Evolutionary conservation across 345 rosid genomes (phyloP).

Genomic region (Syzygium oleosum): DNA sequence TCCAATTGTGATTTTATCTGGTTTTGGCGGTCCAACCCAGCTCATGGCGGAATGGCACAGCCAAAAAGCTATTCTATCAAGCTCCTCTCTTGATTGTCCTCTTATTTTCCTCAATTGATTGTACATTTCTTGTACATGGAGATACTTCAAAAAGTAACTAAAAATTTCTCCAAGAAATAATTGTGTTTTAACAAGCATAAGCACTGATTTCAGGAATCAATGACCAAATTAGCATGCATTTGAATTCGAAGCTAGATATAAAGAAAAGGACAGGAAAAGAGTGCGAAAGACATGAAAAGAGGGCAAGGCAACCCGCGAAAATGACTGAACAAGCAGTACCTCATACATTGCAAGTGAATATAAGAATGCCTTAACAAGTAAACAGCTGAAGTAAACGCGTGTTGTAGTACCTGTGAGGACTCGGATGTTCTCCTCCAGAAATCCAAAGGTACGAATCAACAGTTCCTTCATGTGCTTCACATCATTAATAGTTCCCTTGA

Average conservation of each 20-base stretch:
- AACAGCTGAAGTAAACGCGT: neutral
- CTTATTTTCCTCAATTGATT: neutral
- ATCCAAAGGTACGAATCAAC: constrained; percentile 19
- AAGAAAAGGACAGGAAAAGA: neutral
- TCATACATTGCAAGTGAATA: neutral
- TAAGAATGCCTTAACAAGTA: neutral
- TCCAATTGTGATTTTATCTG: neutral
- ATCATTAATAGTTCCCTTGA: constrained; percentile 45
- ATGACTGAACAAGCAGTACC: neutral
- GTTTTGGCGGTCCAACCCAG: neutral
- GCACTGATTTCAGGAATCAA: neutral
- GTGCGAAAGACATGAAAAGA: neutral
- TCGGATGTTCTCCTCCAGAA: constrained; percentile 13
- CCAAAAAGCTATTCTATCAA: neutral
- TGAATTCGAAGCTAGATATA: neutral
- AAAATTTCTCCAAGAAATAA: neutral
- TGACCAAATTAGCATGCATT: neutral
- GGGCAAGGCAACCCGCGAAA: neutral
- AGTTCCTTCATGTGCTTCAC: constrained; percentile 32
- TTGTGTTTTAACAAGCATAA: neutral
- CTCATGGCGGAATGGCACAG: neutral
- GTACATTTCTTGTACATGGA: neutral
- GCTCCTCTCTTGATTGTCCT: neutral
- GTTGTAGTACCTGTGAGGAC: constrained; percentile 37
- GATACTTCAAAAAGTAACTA: neutral